Evolutionary conservation across 306 rosid species (phyloP), one percentile per base, ranked within the genome.

Genomic region (Mucuna pruriens): DNA sequence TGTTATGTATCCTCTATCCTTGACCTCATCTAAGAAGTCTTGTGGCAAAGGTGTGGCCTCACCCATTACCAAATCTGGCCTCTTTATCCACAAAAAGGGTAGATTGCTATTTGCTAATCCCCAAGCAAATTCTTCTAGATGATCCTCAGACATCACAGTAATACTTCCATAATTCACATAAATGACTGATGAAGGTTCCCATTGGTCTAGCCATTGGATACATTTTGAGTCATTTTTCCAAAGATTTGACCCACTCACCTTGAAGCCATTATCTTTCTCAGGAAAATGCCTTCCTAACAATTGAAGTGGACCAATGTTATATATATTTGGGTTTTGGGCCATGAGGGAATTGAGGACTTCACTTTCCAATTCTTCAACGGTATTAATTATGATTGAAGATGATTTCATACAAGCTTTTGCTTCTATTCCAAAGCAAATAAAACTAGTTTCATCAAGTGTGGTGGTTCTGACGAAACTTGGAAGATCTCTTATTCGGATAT

Each of bases 41-140:
- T 46, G 51, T 63, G 74, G 51, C 51, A 77, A 63, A 12, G 23
- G 3, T 12, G 5, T 6, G 11, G 74, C 46, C 19, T 63, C 64
- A 13, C 74, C 64, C 38, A 46, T 77, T 11, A 63, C 80, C 1
- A 45, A 8, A 60, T 76, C 62, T 17, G 72, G 34, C n/a, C 80
- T 76, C 61, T 26, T 46, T 26, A 76, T 77, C 81, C 81, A 63
- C 20, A 77, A 77, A 26, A 75, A 75, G 16, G 80, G 80, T 8
- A 58, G 4, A 5, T 75, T 75, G 26, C 71, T 60, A 60, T 63
- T 64, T 44, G 81, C 81, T 12, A 77, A 26, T 19, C 81, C 80
- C 71, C 72, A 62, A 3, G 80, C 80, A 76, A 62, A 76, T 20
- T 76, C 80, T 11, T 29, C 62, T 16, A 76, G 29, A 7, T 76